These are phyloP conservation scores for Naganishia friedmannii DNA, from an alignment of 768 basidiomycete genomes.

Conservation along the genomic window DNA sequence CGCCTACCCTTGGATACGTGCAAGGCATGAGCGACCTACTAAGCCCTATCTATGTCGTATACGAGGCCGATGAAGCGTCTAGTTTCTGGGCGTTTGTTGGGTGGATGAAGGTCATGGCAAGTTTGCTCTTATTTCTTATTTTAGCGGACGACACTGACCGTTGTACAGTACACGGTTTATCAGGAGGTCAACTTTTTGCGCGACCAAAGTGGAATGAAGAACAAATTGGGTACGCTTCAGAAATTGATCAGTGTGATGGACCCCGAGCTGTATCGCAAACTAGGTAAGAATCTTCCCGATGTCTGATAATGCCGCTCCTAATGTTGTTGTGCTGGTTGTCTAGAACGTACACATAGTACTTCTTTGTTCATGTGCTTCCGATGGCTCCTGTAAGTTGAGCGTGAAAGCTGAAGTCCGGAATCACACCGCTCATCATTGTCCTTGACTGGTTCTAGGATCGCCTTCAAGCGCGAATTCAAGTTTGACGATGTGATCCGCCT, in stretches of 20 bases:
- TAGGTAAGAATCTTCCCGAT: constrained; percentile 47
- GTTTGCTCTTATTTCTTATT: constrained; percentile 39
- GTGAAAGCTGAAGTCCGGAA: constrained; percentile 3
- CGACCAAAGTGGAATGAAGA: constrained; percentile 98
- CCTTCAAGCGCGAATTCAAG: constrained; percentile 93
- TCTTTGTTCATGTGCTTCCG: constrained; percentile 99
- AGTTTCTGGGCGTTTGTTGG: constrained; percentile 96
- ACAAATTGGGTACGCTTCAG: constrained; percentile 81
- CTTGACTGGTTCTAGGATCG: constrained; percentile 60
- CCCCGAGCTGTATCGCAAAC: constrained; percentile 85
- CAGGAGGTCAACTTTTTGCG: constrained; percentile 92
- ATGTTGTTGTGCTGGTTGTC: constrained; percentile 32
- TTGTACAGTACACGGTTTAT: not conserved
- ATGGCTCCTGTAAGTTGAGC: constrained; percentile 55
- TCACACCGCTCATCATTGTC: constrained; percentile 19
- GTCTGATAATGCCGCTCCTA: not conserved
- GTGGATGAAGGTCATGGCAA: constrained; percentile 91
- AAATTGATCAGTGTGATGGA: constrained; percentile 91
- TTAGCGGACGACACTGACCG: not conserved
- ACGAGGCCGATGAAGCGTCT: constrained; percentile 80
- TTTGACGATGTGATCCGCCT: constrained; percentile 84
- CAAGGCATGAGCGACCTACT: constrained; percentile 98
- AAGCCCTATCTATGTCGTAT: constrained; percentile 86
- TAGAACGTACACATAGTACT: constrained; percentile 79
- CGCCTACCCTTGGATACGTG: constrained; percentile 72